Evolutionary conservation across 208 protist species (phyloP).

Genomic region (Histomonas meleagridis): DNA sequence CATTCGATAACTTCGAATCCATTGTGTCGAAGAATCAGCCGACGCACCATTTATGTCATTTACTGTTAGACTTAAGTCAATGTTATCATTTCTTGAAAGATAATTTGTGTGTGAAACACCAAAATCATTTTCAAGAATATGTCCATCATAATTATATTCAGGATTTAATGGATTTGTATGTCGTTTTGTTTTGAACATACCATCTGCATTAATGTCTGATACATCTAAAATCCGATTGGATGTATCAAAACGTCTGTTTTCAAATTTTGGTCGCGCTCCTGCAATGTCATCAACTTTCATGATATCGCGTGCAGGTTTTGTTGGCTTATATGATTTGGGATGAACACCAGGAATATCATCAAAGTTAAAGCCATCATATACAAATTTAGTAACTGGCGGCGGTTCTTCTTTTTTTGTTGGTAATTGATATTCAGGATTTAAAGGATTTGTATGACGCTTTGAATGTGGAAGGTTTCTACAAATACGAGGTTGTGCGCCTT

Average conservation of each 20-base stretch:
- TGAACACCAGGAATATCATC: slow-evolving; percentile 1
- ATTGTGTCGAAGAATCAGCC: neutral
- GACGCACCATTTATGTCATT: neutral
- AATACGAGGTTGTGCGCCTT: neutral
- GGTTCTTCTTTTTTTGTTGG: neutral
- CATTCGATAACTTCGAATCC: neutral
- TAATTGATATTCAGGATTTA: slow-evolving; percentile 19
- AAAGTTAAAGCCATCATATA: neutral
- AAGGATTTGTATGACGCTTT: neutral
- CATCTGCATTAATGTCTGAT: slow-evolving; percentile 1
- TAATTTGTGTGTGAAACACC: neutral
- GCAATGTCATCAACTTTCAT: neutral
- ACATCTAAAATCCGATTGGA: neutral
- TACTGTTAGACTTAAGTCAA: neutral
- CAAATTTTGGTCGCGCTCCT: neutral
- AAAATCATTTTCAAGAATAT: neutral
- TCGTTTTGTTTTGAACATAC: neutral
- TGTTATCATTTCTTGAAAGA: neutral
- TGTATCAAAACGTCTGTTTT: too few relatives aligned
- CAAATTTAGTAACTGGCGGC: neutral
- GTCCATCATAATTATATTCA: neutral
- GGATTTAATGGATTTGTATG: neutral
- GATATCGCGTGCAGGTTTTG: neutral
- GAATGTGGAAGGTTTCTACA: slow-evolving; percentile 1
- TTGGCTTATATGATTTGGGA: slow-evolving; percentile 4